Base-by-base conservation (phyloP, 345 rosid genomes). In the Physaria fendleri region DNA sequence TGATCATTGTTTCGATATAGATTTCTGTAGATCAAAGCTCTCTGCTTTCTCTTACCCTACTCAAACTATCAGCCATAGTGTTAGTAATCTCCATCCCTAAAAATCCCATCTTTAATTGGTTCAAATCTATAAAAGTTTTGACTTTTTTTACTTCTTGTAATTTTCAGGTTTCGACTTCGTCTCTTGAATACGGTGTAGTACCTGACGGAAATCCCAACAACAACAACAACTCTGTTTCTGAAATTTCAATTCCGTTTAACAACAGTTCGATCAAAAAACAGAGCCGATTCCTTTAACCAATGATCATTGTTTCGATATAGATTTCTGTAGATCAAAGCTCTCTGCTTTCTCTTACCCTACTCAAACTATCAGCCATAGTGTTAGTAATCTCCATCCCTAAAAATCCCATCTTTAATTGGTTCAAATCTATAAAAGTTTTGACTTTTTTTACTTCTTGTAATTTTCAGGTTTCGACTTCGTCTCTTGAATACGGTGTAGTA, bases 151-250 rank as follows among this genome's bases (percentile, higher is more conserved):
- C 0, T 57, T 28, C 17, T 12, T 12, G 16, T 25, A 12, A 11
- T 11, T 70, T 66, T 59, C 84, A 88, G 97, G 79, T 86, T 14
- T 88, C 99, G 1, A 80, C 95, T 5, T 89, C 99, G 16, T 88
- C 97, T 4, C 61, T 63, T 8, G 99, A 93, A 0, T 87, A 79
- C 16, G 88, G 95, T 44, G 87, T 89, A 2, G 96, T 88, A n/a
- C 98, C 99, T 9, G 99, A 88, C 23, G 84, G 88, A 5, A 81
- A 71, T n/a, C n/a, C n/a, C 9, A 38, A 1, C 9, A 8, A 22
- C 24, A 22, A 22, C 24, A 78, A 68, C 58, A 79, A 66, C 44
- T 59, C 71, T 41, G 55, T 74, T 59, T 77, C 90, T n/a, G 96
- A 87, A 16, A 78, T 77, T 21, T 87, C 94, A 3, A 69, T 79